phyloP scores from a whole-genome alignment of 148 eudicot species.

The Hydrangea macrophylla region DNA sequence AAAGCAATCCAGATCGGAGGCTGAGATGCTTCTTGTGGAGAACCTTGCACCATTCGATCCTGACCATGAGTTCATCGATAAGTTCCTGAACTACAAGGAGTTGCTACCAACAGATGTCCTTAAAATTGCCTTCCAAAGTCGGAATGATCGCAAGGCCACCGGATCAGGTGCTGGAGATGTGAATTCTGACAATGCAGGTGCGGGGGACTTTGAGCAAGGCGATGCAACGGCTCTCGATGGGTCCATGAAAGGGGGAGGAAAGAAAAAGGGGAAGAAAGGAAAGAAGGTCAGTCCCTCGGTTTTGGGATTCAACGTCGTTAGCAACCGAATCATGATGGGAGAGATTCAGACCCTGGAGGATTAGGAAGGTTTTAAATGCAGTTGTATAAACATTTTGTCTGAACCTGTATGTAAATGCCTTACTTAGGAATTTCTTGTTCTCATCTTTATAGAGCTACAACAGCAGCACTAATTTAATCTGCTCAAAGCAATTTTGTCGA shows the following conservation, averaged over 20 bases:
- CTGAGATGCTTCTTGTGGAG: constrained; percentile 71
- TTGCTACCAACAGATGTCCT: constrained; percentile 73
- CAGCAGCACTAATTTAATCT: constrained; percentile 20
- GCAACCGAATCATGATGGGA: constrained; percentile 99
- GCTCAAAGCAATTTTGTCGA: constrained; percentile 34
- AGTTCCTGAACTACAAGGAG: constrained; percentile 88
- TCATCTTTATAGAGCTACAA: constrained; percentile 16
- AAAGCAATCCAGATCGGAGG: constrained; percentile 86
- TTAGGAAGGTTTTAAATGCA: constrained; percentile 27
- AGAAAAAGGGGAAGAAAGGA: constrained; percentile 94
- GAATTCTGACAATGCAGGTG: constrained; percentile 40
- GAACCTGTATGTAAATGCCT: constrained; percentile 39
- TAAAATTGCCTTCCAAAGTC: constrained; percentile 76
- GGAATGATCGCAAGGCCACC: constrained; percentile 46
- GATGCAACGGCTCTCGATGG: constrained; percentile 33
- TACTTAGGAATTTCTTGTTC: constrained; percentile 9
- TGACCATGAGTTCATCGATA: constrained; percentile 78
- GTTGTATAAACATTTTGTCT: constrained; percentile 48
- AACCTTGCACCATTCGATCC: constrained; percentile 80
- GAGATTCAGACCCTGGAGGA: constrained; percentile 90
- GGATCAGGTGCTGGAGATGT: constrained; percentile 41
- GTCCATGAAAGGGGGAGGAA: constrained; percentile 61
- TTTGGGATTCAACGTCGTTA: constrained; percentile 89
- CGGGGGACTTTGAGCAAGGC: constrained; percentile 27
- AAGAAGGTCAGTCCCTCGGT: constrained; percentile 79